Evolutionary conservation across 257 asterid genomes (phyloP), one percentile per base, ranked within the genome.

Genomic region (Oldenlandia corymbosa): DNA sequence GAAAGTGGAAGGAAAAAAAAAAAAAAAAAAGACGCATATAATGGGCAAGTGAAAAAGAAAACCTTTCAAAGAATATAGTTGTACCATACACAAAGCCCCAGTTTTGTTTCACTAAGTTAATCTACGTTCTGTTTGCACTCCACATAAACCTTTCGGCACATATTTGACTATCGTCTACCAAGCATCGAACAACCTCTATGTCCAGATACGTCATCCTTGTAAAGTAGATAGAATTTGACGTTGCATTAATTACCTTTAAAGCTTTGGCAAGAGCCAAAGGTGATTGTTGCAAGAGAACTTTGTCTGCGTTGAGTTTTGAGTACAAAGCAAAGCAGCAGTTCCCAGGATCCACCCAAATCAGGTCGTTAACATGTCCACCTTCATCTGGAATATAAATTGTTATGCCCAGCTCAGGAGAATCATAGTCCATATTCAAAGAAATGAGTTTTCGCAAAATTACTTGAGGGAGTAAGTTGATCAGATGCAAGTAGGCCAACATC

Each of bases 251-350:
- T 78, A 92, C 99, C 97, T 92, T 92, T 27, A 92, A 71, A 73
- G 97, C 96, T 76, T 92, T 92, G 11, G 95, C 84, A 71, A 92
- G 95, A 58, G 94, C 94, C 75, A 92, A 71, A 69, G 99, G 97
- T 49, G 99, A 85, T 52, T 85, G 74, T 79, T 77, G 90, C 71
- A 76, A 77, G 70, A 87, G 52, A 73, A 89, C 85, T 69, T 82
- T 81, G 42, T 84, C 94, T 42, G 46, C 61, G 58, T 77, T 89
- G 74, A 92, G 81, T 76, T 89, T 89, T 60, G 95, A 77, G 71
- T 82, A 92, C 82, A 92, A 73, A 41, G 91, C 88, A 72, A 85
- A 85, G 80, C 90, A 83, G 76, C 99, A 92, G 11, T 83, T 52
- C 45, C 82, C 83, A 72, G 96, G 88, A 63, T 89, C 99, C 66